A percentile compares a stretch with the other conserved stretches of the same genome.
Conservation (phyloP, 345 rosid genomes). For the Ceriops tagal region DNA sequence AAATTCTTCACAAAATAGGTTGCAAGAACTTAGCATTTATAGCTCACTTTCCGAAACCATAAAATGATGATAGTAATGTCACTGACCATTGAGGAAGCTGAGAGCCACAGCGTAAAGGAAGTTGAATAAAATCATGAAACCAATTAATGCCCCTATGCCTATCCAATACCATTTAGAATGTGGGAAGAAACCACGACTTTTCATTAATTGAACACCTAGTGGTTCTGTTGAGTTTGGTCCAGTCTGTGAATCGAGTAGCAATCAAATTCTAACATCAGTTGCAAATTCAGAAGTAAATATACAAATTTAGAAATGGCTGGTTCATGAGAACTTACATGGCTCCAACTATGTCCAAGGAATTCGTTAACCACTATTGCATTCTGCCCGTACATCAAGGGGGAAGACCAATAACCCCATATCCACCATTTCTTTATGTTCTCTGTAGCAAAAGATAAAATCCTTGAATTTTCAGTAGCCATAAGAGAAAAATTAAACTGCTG, state of each 20-base stretch:
- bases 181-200: constrained; percentile 42
- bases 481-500: not conserved
- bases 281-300: not conserved
- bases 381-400: constrained; percentile 19
- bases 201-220: constrained; percentile 44
- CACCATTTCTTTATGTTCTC: constrained; percentile 18
- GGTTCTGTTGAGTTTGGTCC: constrained; percentile 26
- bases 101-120: constrained; percentile 37
- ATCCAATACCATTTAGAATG: constrained; percentile 67
- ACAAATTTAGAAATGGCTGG: not conserved
- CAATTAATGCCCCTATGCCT: constrained; percentile 42
- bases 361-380: constrained; percentile 10
- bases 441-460: not conserved
- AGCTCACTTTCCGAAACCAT: not conserved
- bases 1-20: constrained; percentile 38
- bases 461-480: not conserved
- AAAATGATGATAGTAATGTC: not conserved
- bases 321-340: constrained; percentile 24
- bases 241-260: constrained; percentile 11
- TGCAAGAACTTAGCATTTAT: not conserved
- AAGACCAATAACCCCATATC: constrained; percentile 22
- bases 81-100: constrained; percentile 62
- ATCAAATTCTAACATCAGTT: not conserved
- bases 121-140: constrained; percentile 43
- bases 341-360: constrained; percentile 21